Evolutionary conservation across 2,329 filamentous ascomycete genomes (phyloP).

Genomic region (Thielaviopsis euricoi): DNA sequence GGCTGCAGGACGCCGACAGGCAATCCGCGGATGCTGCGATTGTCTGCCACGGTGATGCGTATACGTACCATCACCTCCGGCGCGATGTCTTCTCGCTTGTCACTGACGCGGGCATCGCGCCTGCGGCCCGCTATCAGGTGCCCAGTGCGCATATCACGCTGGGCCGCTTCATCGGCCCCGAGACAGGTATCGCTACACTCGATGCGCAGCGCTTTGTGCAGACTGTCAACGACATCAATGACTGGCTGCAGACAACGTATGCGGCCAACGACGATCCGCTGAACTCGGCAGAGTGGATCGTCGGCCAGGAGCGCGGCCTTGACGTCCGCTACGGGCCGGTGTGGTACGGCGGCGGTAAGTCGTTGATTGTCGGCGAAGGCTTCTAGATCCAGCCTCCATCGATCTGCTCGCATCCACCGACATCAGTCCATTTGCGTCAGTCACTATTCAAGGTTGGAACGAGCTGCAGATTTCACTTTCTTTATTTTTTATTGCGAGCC

Average conservation of each 20-base stretch:
- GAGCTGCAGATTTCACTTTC: background rate
- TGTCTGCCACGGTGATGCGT: constrained; percentile 40
- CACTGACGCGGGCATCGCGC: constrained; percentile 45
- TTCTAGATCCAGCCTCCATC: constrained; percentile 25
- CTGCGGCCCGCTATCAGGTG: constrained; percentile 55
- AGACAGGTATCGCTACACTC: constrained; percentile 22
- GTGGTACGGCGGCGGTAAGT: constrained; percentile 78
- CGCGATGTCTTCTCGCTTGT: constrained; percentile 55
- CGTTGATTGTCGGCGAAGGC: constrained; percentile 45
- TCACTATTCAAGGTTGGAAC: no score
- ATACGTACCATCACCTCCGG: constrained; percentile 83
- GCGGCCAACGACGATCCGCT: constrained; percentile 45
- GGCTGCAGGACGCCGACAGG: no score
- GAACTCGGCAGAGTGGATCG: constrained; percentile 57
- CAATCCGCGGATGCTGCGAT: no score
- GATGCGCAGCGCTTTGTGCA: constrained; percentile 52
- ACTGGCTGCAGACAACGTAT: constrained; percentile 35
- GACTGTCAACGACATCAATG: constrained; percentile 61
- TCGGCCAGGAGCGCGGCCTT: constrained; percentile 73
- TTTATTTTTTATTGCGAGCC: constrained; percentile 1
- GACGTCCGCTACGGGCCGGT: constrained; percentile 58
- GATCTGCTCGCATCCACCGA: no score
- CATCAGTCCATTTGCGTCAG: background rate
- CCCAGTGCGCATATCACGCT: constrained; percentile 84
- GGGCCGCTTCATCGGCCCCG: constrained; percentile 50